These are phyloP conservation scores for Ganoderma lucidum DNA, from an alignment of 1,284 basidiomycete genomes.

Conservation along the genomic window DNA sequence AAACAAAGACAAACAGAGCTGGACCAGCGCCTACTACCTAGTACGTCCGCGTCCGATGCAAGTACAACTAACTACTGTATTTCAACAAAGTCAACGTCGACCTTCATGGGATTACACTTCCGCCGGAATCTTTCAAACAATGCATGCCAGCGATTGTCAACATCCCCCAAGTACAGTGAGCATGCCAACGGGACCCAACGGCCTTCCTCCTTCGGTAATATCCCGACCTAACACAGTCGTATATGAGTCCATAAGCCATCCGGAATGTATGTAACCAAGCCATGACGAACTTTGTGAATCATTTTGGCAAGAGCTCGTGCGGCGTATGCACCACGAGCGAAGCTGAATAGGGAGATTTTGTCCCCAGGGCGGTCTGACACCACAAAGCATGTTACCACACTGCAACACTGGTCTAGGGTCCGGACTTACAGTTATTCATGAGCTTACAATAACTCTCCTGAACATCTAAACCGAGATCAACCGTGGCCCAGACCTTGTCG, in stretches of 20 bases:
- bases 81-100: conserved; percentile 41
- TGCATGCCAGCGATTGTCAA: conserved; percentile 42
- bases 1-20: no score
- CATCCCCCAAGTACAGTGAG: conserved; percentile 48
- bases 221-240: conserved; percentile 48
- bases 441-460: conserved; percentile 62
- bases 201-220: conserved; percentile 53
- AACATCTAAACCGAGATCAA: neutral
- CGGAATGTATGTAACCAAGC: neutral
- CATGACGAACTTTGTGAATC: conserved; percentile 51
- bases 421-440: conserved; percentile 62
- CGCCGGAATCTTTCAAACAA: conserved; percentile 44
- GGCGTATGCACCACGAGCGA: conserved; percentile 73
- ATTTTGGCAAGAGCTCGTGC: conserved; percentile 59
- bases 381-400: neutral
- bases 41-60: no score
- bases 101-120: conserved; percentile 51
- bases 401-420: neutral
- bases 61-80: no score
- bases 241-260: neutral
- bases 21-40: no score
- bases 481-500: neutral
- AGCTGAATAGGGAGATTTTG: conserved; percentile 65
- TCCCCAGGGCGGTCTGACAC: conserved; percentile 50
- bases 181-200: conserved; percentile 52